phyloP scores from a whole-genome alignment of 2,329 filamentous ascomycete species.

The Aspergillus flavus region DNA sequence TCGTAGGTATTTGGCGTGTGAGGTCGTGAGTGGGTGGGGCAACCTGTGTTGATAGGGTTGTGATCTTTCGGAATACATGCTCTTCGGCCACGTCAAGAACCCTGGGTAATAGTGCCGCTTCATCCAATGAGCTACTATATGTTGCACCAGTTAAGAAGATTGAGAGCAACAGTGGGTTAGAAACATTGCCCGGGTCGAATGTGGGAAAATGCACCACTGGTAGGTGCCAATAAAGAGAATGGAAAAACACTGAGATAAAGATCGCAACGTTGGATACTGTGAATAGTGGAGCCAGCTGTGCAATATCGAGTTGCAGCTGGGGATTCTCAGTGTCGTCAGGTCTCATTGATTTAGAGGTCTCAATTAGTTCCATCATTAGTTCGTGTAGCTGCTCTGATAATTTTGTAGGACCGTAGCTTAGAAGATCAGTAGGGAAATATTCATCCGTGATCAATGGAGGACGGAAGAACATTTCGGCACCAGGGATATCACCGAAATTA shows the following conservation, averaged over 20 bases:
- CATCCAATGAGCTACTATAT: constrained; percentile 27
- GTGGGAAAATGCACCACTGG: constrained; percentile 36
- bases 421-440: constrained; percentile 19
- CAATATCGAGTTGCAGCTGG: constrained; percentile 15
- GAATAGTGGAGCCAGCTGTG: constrained; percentile 26
- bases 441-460: constrained; percentile 17
- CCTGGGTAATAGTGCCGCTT: constrained; percentile 18
- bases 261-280: constrained; percentile 28
- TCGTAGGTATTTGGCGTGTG: constrained; percentile 12
- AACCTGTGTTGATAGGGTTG: constrained; percentile 20
- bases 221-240: constrained; percentile 36
- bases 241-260: constrained; percentile 34
- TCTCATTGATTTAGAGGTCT: constrained; percentile 33
- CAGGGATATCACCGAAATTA: constrained; percentile 17
- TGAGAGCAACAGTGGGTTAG: constrained; percentile 28
- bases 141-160: constrained; percentile 33
- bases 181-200: constrained; percentile 30
- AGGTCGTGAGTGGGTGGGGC: constrained; percentile 11
- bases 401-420: constrained; percentile 19
- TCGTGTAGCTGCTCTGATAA: constrained; percentile 30
- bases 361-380: constrained; percentile 29
- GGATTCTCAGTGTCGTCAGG: neutral
- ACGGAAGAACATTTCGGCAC: constrained; percentile 17
- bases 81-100: constrained; percentile 34
- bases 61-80: constrained; percentile 31